These are phyloP conservation scores for Sporisorium exsertum DNA, from an alignment of 1,284 basidiomycete genomes.

Conservation along the genomic window DNA sequence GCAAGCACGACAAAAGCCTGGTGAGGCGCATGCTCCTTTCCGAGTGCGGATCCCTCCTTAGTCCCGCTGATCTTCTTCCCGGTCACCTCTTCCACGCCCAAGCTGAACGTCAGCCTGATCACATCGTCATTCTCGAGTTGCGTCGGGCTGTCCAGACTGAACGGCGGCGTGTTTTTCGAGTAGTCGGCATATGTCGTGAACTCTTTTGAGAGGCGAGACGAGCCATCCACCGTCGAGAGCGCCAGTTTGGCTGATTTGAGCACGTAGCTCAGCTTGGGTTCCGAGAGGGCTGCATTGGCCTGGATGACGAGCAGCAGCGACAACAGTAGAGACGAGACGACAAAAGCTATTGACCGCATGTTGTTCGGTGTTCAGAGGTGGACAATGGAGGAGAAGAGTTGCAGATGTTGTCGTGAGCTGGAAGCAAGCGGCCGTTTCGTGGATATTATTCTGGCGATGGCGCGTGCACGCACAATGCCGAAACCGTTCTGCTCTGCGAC, in stretches of 20 bases:
- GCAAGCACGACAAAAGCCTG: conserved; percentile 51
- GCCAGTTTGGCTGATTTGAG: conserved; percentile 48
- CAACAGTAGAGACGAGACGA: conserved; percentile 6
- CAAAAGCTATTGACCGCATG: conserved; percentile 32
- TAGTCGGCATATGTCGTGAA: conserved; percentile 42
- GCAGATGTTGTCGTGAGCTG: no score
- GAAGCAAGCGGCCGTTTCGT: background rate
- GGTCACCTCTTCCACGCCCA: conserved; percentile 30
- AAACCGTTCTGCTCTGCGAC: background rate
- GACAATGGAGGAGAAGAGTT: background rate
- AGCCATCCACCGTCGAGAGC: conserved; percentile 48
- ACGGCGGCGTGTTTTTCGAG: conserved; percentile 32
- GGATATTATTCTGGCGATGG: conserved; percentile 13
- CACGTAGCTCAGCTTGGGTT: conserved; percentile 49
- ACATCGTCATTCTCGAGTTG: conserved; percentile 55
- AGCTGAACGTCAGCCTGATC: conserved; percentile 43
- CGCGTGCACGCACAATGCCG: conserved; percentile 28
- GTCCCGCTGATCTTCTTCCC: conserved; percentile 21
- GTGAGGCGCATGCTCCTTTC: conserved; percentile 50
- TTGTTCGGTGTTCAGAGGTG: background rate
- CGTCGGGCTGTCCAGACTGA: conserved; percentile 27
- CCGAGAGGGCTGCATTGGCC: conserved; percentile 28
- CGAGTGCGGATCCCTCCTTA: conserved; percentile 29
- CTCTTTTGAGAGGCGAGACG: conserved; percentile 43
- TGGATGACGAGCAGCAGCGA: conserved; percentile 27